Percentiles rank a stretch among this genome's conserved stretches.
phyloP scores from a whole-genome alignment of 495 filamentous ascomycete species.

The Pseudoneurospora amorphoporcata region DNA sequence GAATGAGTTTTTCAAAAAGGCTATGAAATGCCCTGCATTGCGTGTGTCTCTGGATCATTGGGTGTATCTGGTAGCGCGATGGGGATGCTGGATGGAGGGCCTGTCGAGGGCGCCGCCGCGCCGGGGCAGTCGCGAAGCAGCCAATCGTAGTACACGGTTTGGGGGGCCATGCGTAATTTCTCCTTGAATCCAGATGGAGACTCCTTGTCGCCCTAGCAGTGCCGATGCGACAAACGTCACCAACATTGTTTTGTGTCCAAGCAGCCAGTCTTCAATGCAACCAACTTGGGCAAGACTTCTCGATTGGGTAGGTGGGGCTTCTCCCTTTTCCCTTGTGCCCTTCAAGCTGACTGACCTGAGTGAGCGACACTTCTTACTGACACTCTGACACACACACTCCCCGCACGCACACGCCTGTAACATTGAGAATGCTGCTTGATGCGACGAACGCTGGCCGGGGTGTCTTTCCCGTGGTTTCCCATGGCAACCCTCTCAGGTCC shows the following conservation, averaged over 20 bases:
- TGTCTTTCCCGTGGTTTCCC: background rate
- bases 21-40: background rate
- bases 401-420: background rate
- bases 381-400: background rate
- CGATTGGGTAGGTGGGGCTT: conserved; percentile 12
- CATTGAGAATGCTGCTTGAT: background rate
- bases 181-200: background rate
- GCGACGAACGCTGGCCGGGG: background rate
- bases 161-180: background rate
- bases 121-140: background rate
- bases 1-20: background rate
- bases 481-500: background rate
- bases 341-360: background rate
- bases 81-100: background rate
- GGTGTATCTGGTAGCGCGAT: background rate
- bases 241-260: background rate
- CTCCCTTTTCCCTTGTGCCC: background rate
- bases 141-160: conserved; percentile 6
- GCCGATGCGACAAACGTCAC: background rate
- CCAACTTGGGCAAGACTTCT: background rate
- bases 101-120: background rate
- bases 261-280: background rate
- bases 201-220: background rate
- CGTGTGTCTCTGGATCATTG: background rate
- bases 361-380: too few relatives aligned